Evolutionary conservation across 2,329 filamentous ascomycete species (phyloP).

Genomic region (Ceratocystis eucalypticola): DNA sequence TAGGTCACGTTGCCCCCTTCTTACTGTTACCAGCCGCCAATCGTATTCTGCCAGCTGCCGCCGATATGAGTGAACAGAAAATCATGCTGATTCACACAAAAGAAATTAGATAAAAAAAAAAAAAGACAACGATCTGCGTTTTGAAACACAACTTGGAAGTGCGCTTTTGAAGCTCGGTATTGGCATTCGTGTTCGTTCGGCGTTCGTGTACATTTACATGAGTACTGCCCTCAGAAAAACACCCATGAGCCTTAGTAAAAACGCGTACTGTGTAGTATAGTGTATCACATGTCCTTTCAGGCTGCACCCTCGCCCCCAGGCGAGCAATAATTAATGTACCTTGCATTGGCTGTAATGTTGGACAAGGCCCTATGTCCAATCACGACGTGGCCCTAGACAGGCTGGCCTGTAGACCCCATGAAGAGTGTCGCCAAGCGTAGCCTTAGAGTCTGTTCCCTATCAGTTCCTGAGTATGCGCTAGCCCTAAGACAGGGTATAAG

Average conservation of each 20-base stretch:
- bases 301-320: too few species aligned
- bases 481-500: too few species aligned
- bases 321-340: too few species aligned
- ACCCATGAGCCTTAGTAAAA: neutral
- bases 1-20: neutral
- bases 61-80: neutral
- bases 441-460: too few species aligned
- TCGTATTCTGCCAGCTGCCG: neutral
- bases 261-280: neutral
- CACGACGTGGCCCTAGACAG: too few species aligned
- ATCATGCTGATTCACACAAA: neutral
- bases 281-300: neutral
- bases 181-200: neutral
- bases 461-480: too few species aligned
- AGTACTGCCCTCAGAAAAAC: neutral
- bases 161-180: neutral
- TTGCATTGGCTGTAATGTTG: too few species aligned
- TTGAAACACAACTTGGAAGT: slow-evolving; percentile 1
- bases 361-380: too few species aligned
- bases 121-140: neutral
- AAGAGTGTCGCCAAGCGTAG: too few species aligned
- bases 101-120: too few species aligned
- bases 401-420: too few species aligned
- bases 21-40: too few species aligned
- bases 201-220: neutral